Evolutionary conservation across 2,329 filamentous ascomycete genomes (phyloP).

Genomic region (Aspergillus ruber): DNA sequence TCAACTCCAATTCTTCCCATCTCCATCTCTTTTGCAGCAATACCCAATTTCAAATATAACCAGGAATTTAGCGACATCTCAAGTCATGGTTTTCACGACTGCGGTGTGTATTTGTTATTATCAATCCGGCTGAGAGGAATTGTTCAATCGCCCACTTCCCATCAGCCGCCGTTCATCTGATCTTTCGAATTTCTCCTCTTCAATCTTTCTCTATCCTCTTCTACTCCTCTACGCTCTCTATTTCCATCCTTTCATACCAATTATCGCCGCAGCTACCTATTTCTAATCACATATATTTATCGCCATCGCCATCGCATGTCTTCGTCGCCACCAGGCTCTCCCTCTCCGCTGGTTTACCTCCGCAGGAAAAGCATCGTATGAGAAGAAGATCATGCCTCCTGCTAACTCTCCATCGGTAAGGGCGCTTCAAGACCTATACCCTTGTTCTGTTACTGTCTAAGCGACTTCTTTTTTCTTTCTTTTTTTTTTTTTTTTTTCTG

Average conservation of each 20-base stretch:
- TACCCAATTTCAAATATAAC: too few relatives aligned
- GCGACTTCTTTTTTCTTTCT: too few relatives aligned
- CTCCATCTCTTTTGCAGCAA: too few relatives aligned
- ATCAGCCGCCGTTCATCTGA: neutral
- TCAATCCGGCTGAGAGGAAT: neutral
- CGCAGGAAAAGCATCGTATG: neutral
- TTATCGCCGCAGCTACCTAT: neutral
- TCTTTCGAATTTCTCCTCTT: too few relatives aligned
- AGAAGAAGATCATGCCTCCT: slow-evolving; percentile 33
- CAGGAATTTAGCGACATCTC: too few relatives aligned
- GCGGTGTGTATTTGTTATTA: neutral
- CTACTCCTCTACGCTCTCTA: neutral
- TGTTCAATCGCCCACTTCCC: neutral
- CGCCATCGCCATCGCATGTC: neutral
- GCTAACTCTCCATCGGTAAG: slow-evolving; percentile 40
- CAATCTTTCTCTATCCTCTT: neutral
- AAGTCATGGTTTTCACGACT: too few relatives aligned
- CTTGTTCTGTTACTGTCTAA: neutral
- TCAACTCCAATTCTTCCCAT: too few relatives aligned
- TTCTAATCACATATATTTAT: neutral
- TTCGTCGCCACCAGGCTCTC: neutral
- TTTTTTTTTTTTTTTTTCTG: neutral
- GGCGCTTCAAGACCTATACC: slow-evolving; percentile 1
- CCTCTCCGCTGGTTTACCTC: neutral
- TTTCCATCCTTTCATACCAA: neutral